These are phyloP conservation scores for Candida patagonica DNA, from an alignment of 805 yeast species.

Conservation along the genomic window DNA sequence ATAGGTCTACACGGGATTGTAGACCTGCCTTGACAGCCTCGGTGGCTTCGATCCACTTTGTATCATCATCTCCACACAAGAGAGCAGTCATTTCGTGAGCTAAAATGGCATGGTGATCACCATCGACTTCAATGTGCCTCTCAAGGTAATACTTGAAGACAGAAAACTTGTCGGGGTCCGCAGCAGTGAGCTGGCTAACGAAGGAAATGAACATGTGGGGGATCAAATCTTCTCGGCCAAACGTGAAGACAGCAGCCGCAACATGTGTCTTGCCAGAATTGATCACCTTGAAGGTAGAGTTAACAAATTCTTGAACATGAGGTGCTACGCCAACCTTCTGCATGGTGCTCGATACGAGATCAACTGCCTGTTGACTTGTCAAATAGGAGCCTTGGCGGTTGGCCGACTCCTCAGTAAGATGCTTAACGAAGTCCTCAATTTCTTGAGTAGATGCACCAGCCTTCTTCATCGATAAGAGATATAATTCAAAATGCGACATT, in stretches of 20 bases:
- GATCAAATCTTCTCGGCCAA: constrained; percentile 17
- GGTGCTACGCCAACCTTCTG: constrained; percentile 7
- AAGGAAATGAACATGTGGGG: constrained; percentile 18
- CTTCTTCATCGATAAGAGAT: constrained; percentile 13
- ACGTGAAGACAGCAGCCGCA: constrained; percentile 18
- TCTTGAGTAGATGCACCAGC: constrained; percentile 14
- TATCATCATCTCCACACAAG: constrained; percentile 16
- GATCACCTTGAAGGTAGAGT: constrained; percentile 13
- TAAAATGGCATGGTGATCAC: constrained; percentile 17
- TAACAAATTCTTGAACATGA: constrained; percentile 13
- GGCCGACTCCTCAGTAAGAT: neutral
- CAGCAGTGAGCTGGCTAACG: constrained; percentile 15
- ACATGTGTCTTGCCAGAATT: constrained; percentile 13
- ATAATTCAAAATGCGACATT: constrained; percentile 17
- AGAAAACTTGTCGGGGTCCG: constrained; percentile 15
- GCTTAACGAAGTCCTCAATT: constrained; percentile 10
- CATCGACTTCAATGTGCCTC: constrained; percentile 18
- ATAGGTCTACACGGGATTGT: constrained; percentile 14
- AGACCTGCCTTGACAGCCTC: constrained; percentile 14
- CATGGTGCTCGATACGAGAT: constrained; percentile 8
- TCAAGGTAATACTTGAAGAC: constrained; percentile 19
- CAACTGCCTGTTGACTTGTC: constrained; percentile 1
- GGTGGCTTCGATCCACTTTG: constrained; percentile 16
- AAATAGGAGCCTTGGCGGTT: neutral
- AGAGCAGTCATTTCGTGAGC: constrained; percentile 18